Evolutionary conservation across 1,284 basidiomycete genomes (phyloP).

Genomic region (Sporisorium reilianum): DNA sequence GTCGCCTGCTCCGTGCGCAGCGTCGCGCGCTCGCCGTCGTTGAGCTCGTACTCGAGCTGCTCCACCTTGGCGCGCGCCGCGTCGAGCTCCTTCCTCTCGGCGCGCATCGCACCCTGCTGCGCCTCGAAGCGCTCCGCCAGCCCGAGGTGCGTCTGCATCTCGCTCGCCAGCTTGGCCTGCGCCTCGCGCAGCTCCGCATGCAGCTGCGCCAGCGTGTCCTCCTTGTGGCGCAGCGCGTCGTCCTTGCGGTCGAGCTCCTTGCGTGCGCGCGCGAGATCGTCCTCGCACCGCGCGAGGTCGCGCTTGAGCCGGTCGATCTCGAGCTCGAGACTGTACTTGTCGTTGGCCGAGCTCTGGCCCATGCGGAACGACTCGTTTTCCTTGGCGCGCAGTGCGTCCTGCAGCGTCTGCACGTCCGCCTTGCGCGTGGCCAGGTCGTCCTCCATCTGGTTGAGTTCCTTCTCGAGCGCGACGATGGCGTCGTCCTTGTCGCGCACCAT

Average conservation of each 20-base stretch:
- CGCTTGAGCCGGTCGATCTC: conserved; percentile 89
- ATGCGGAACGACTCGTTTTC: conserved; percentile 75
- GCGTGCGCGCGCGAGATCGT: conserved; percentile 80
- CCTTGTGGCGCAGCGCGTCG: conserved; percentile 76
- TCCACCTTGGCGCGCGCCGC: conserved; percentile 64
- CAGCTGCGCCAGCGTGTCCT: conserved; percentile 76
- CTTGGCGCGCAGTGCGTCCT: conserved; percentile 78
- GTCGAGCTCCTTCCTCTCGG: conserved; percentile 52
- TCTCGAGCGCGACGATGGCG: conserved; percentile 54
- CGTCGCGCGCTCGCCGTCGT: conserved; percentile 83
- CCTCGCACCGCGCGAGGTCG: conserved; percentile 83
- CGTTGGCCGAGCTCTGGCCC: conserved; percentile 83
- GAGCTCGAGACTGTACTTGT: conserved; percentile 87
- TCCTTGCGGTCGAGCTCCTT: conserved; percentile 81
- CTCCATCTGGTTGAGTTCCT: conserved; percentile 56
- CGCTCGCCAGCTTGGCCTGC: conserved; percentile 57
- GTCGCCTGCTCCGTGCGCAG: conserved; percentile 81
- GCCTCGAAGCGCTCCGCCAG: conserved; percentile 65
- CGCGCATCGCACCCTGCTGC: conserved; percentile 49
- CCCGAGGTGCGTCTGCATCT: conserved; percentile 57
- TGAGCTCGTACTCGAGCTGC: conserved; percentile 83
- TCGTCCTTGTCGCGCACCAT: conserved; percentile 61
- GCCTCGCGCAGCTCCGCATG: conserved; percentile 58
- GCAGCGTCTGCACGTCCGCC: conserved; percentile 71
- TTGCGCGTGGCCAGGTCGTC: conserved; percentile 52